phyloP scores from a whole-genome alignment of 163 green algal genomes.

The Chloroidium sp. region DNA sequence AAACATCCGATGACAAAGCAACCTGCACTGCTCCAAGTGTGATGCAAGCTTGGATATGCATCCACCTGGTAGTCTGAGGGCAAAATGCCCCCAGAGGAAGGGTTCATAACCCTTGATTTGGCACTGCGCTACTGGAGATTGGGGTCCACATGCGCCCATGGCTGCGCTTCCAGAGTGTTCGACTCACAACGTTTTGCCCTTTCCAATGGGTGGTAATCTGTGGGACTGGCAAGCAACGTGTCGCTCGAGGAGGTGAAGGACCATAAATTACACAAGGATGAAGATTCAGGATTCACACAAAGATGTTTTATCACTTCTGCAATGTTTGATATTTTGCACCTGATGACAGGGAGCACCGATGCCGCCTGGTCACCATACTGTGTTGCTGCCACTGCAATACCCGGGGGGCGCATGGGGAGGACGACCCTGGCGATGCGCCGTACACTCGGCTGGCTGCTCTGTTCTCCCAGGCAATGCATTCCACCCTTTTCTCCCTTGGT shows the following conservation, averaged over 20 bases:
- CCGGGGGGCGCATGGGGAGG: neutral
- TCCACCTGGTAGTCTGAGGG: neutral
- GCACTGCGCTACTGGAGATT: too few species aligned
- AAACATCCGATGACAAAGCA: neutral
- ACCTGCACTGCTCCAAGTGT: neutral
- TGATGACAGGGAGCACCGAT: constrained; percentile 14
- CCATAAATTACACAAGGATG: neutral
- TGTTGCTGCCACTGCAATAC: constrained; percentile 10
- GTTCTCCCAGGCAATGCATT: constrained; percentile 8
- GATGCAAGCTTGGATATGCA: neutral
- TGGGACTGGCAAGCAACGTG: neutral
- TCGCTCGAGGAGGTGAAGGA: neutral
- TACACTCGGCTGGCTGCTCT: constrained; percentile 15
- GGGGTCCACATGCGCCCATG: too few species aligned
- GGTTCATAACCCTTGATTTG: too few species aligned
- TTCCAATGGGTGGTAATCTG: neutral
- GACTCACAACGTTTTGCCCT: neutral
- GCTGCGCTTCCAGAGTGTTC: neutral
- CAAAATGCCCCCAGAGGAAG: too few species aligned
- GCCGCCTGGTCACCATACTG: constrained; percentile 4
- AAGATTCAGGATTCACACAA: too few species aligned
- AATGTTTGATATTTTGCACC: too few species aligned
- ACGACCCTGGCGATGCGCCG: neutral
- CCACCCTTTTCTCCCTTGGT: neutral
- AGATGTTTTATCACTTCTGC: too few species aligned